Percentiles rank a stretch among this genome's conserved stretches.
Conservation (phyloP, 2,329 filamentous ascomycete genomes). For the Monilinia polystroma region DNA sequence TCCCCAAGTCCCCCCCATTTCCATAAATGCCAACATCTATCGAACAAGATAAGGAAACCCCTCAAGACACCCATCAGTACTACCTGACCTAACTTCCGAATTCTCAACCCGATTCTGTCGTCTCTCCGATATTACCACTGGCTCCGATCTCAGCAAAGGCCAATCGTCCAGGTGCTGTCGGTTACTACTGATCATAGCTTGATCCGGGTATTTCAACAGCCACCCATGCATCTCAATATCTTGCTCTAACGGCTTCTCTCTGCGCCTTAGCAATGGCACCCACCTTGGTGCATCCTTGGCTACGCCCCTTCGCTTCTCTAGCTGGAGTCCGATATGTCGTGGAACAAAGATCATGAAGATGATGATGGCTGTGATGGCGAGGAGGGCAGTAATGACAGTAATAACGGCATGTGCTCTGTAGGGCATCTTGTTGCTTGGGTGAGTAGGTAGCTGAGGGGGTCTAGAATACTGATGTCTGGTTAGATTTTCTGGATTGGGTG, state of each 20-base stretch:
- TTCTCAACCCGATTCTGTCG: background rate
- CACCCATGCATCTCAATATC: background rate
- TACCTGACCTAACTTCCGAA: too few species aligned
- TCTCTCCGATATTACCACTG: background rate
- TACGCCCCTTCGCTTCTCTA: background rate
- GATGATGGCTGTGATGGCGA: background rate
- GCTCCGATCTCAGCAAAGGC: background rate
- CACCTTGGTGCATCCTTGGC: background rate
- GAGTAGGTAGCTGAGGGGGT: background rate
- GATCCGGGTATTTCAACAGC: background rate
- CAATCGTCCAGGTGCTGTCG: background rate
- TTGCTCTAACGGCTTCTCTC: background rate
- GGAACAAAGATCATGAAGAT: background rate
- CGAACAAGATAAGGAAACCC: background rate
- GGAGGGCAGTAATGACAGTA: background rate
- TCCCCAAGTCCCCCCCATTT: background rate
- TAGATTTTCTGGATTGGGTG: background rate
- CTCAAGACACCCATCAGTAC: background rate
- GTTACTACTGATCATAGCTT: background rate
- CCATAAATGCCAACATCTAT: background rate
- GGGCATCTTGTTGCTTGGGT: background rate
- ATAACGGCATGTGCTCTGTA: too few species aligned
- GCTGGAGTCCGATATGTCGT: background rate
- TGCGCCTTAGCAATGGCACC: background rate
- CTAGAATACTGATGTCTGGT: background rate